Evolutionary conservation across 805 yeast species (phyloP).

Genomic region (Wickerhamiella lipophila): DNA sequence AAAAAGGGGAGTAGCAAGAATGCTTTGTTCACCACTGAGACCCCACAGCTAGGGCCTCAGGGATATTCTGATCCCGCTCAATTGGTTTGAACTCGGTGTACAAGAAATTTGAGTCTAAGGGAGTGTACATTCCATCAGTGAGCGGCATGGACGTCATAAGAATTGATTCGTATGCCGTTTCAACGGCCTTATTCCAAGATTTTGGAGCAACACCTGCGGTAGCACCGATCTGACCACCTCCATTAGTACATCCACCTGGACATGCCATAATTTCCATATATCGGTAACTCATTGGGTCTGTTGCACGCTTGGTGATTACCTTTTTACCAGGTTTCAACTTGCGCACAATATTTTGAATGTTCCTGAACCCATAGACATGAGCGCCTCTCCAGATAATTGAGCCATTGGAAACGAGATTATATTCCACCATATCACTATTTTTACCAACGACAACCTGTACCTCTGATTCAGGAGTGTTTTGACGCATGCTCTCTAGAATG

Average conservation of each 20-base stretch:
- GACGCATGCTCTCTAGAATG: constrained; percentile 36
- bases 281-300: constrained; percentile 55
- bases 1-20: too few species aligned
- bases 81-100: constrained; percentile 17
- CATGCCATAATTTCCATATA: constrained; percentile 96
- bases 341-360: constrained; percentile 86
- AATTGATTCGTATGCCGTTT: constrained; percentile 29
- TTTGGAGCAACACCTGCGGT: constrained; percentile 24
- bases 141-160: constrained; percentile 13
- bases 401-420: constrained; percentile 36
- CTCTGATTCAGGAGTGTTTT: constrained; percentile 21
- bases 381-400: constrained; percentile 43
- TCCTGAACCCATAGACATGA: constrained; percentile 80
- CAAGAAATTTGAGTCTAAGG: neutral
- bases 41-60: constrained; percentile 21
- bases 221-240: constrained; percentile 75
- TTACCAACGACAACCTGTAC: constrained; percentile 42
- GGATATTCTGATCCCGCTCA: constrained; percentile 14
- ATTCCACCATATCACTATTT: constrained; percentile 65
- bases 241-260: constrained; percentile 94
- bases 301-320: constrained; percentile 20
- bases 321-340: constrained; percentile 44
- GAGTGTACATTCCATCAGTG: neutral
- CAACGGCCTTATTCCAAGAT: constrained; percentile 27
- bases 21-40: constrained; percentile 20